phyloP scores from a whole-genome alignment of 352 stramenopile species.

The Phytophthora idaei region DNA sequence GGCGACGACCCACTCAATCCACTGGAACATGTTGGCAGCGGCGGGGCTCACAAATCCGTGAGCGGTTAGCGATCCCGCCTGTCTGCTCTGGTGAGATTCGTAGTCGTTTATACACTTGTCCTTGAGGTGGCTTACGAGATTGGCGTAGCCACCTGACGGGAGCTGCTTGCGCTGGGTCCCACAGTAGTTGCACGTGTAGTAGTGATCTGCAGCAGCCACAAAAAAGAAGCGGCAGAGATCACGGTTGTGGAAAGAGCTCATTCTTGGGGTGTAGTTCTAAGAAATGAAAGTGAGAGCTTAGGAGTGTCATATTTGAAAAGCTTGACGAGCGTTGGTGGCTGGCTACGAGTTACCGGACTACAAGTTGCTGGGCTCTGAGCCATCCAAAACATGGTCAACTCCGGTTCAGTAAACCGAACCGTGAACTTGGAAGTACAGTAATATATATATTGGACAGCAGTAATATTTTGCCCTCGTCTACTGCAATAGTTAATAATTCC shows the following conservation, averaged over 20 bases:
- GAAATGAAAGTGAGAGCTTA: background rate
- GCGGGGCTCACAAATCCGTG: too few species aligned
- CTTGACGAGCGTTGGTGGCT: background rate
- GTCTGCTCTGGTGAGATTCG: too few species aligned
- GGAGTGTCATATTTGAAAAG: too few species aligned
- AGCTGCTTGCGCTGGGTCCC: conserved; percentile 1
- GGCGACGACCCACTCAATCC: background rate
- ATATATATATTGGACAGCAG: background rate
- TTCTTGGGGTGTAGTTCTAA: conserved; percentile 2
- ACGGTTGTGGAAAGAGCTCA: background rate
- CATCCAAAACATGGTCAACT: too few species aligned
- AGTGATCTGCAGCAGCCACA: background rate
- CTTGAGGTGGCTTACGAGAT: too few species aligned
- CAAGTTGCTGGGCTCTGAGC: too few species aligned
- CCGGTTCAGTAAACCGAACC: background rate
- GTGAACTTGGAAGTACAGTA: background rate
- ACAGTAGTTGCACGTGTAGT: conserved; percentile 7
- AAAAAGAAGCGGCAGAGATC: conserved; percentile 7
- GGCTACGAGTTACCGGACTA: background rate
- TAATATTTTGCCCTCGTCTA: background rate
- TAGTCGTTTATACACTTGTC: too few species aligned
- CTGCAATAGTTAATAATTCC: background rate
- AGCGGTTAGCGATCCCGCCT: too few species aligned
- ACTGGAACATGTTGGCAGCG: too few species aligned
- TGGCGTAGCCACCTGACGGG: too few species aligned